Evolutionary conservation across 352 stramenopile genomes (phyloP).

Genomic region (Phytopythium ostracodes): DNA sequence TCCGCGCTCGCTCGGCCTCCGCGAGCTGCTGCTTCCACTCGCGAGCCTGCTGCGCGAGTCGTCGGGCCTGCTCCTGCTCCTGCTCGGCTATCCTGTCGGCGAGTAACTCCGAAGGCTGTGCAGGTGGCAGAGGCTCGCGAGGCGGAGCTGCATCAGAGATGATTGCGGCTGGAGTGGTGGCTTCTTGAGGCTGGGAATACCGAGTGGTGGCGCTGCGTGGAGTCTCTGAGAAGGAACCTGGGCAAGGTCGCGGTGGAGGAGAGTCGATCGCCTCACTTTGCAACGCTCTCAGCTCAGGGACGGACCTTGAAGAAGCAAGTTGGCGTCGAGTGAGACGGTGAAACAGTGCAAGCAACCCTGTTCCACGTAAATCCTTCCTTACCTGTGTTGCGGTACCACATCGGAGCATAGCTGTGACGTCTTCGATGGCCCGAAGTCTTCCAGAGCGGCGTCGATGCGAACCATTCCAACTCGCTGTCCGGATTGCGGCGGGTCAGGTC

Average conservation of each 20-base stretch:
- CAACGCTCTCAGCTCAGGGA: neutral
- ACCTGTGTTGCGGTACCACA: neutral
- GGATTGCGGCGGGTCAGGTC: neutral
- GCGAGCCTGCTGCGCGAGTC: neutral
- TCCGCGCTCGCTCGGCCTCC: slow-evolving; percentile 54
- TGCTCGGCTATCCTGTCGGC: slow-evolving; percentile 32
- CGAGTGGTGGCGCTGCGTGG: neutral
- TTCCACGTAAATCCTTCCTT: neutral
- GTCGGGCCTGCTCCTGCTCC: slow-evolving; percentile 42
- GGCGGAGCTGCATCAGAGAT: neutral
- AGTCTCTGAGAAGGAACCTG: neutral
- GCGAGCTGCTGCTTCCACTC: slow-evolving; percentile 55
- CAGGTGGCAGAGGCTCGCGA: neutral
- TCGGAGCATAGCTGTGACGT: neutral
- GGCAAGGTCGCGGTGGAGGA: neutral
- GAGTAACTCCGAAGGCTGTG: neutral
- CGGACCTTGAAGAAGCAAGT: neutral
- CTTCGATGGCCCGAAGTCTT: slow-evolving; percentile 11
- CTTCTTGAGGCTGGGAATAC: neutral
- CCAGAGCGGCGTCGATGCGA: slow-evolving; percentile 4
- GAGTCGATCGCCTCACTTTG: neutral
- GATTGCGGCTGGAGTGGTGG: neutral
- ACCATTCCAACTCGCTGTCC: slow-evolving; percentile 10
- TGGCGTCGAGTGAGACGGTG: neutral
- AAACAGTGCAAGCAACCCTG: no score